Evolutionary conservation across 257 asterid species (phyloP).

Genomic region (Gentiana straminea): DNA sequence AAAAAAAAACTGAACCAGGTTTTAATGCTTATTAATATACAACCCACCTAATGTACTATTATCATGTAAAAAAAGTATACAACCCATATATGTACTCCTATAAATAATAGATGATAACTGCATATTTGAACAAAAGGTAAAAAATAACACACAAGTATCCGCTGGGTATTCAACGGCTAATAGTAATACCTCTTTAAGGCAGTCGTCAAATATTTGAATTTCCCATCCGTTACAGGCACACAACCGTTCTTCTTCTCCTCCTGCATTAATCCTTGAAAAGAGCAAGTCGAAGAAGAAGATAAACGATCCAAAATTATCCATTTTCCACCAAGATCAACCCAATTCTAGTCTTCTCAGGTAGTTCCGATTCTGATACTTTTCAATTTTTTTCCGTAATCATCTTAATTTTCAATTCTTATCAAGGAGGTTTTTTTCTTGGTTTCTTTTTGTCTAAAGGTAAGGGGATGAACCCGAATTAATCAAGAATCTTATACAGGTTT

Average conservation of each 20-base stretch:
- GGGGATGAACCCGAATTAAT: not conserved
- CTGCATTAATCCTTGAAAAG: not conserved
- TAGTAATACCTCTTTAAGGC: conserved; percentile 6
- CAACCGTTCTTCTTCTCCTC: conserved; percentile 7
- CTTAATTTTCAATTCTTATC: not conserved
- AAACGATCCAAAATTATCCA: no score
- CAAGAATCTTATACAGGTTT: conserved; percentile 1
- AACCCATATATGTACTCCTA: no score
- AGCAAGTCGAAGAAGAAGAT: not conserved
- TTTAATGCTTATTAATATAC: no score
- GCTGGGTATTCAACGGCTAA: conserved; percentile 38
- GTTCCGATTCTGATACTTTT: not conserved
- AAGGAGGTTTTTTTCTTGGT: not conserved
- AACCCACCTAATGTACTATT: no score
- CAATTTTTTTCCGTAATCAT: not conserved
- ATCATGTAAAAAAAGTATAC: no score
- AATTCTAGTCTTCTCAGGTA: not conserved
- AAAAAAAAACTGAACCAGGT: no score
- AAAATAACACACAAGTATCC: no score
- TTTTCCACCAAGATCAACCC: not conserved
- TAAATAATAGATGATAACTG: no score
- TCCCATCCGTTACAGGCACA: conserved; percentile 5
- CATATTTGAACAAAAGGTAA: no score
- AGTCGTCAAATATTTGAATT: conserved; percentile 26
- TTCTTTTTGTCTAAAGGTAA: not conserved